These are phyloP conservation scores for Phycomyces nitens DNA, from an alignment of 192 early-diverging fungal genomes.

Conservation along the genomic window DNA sequence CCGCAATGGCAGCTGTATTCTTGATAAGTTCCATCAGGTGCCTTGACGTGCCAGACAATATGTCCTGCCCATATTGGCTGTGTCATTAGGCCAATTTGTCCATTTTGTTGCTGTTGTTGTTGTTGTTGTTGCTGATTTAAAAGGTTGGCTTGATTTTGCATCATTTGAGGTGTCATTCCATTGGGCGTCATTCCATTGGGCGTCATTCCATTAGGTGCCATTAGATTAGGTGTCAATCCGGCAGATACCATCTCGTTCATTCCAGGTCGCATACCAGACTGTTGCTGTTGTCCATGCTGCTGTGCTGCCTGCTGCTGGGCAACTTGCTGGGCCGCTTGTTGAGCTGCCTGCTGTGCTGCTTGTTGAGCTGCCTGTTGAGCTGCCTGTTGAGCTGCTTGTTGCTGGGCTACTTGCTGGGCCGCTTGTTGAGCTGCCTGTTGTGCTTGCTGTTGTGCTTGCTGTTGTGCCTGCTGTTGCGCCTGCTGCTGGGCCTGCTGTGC, in stretches of 20 bases:
- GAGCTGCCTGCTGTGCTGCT: background rate
- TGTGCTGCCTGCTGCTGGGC: too few relatives aligned
- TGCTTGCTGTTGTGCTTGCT: conserved; percentile 11
- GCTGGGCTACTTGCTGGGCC: background rate
- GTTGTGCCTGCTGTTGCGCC: background rate
- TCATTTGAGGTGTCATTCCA: conserved; percentile 3
- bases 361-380: background rate
- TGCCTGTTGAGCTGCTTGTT: conserved; percentile 10
- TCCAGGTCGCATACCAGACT: background rate
- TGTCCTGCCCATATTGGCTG: conserved; percentile 35
- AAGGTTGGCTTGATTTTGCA: background rate
- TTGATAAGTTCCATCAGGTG: conserved; percentile 21
- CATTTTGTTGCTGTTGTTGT: conserved; percentile 15
- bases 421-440: too few relatives aligned
- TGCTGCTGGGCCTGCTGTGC: background rate
- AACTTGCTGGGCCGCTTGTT: conserved; percentile 3
- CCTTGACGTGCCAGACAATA: conserved; percentile 40
- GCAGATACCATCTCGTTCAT: too few relatives aligned
- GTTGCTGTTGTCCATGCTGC: too few relatives aligned
- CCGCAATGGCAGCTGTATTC: conserved; percentile 39
- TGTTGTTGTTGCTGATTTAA: conserved; percentile 10
- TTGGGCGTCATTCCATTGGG: background rate
- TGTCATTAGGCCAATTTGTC: conserved; percentile 5
- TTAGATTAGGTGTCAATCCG: too few relatives aligned
- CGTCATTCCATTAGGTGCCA: too few relatives aligned